A percentile compares a stretch with the other conserved stretches of the same genome.
These are phyloP conservation scores for Phytopythium aichiense DNA, from an alignment of 352 stramenopile genomes.

Conservation along the genomic window DNA sequence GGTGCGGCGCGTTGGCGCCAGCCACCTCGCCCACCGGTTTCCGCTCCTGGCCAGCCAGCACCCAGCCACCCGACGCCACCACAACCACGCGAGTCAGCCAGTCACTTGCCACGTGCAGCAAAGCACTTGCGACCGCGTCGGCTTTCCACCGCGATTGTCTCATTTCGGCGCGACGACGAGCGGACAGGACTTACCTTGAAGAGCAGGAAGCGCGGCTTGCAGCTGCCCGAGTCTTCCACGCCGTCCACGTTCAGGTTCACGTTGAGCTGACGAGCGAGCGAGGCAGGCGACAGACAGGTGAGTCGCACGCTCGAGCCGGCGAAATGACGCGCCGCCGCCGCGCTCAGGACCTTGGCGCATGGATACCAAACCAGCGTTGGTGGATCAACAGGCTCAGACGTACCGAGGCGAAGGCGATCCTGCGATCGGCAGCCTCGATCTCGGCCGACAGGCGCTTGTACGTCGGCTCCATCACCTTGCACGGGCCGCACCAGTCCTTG, in stretches of 20 bases:
- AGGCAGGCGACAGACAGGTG: background rate
- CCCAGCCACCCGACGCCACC: background rate
- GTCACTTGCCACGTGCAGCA: background rate
- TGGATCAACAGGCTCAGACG: background rate
- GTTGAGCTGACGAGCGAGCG: constrained; percentile 30
- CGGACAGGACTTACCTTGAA: constrained; percentile 29
- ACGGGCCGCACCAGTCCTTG: constrained; percentile 70
- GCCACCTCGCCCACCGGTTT: constrained; percentile 57
- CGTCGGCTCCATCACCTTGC: constrained; percentile 73
- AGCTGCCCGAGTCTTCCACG: constrained; percentile 50
- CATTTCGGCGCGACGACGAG: constrained; percentile 1
- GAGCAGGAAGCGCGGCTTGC: constrained; percentile 64
- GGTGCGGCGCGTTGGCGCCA: constrained; percentile 53
- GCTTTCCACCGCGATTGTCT: constrained; percentile 5
- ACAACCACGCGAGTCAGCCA: background rate
- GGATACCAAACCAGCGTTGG: background rate
- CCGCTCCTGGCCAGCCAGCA: constrained; percentile 29
- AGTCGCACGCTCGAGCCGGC: constrained; percentile 1
- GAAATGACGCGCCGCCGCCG: constrained; percentile 2
- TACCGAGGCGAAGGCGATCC: constrained; percentile 53
- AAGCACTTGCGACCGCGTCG: constrained; percentile 5
- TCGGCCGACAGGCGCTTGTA: constrained; percentile 62
- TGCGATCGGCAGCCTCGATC: constrained; percentile 50
- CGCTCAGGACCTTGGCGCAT: background rate
- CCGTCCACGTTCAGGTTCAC: constrained; percentile 43